Conservation (phyloP, 2,329 filamentous ascomycete genomes). For the Xylariomycetidae sp. region DNA sequence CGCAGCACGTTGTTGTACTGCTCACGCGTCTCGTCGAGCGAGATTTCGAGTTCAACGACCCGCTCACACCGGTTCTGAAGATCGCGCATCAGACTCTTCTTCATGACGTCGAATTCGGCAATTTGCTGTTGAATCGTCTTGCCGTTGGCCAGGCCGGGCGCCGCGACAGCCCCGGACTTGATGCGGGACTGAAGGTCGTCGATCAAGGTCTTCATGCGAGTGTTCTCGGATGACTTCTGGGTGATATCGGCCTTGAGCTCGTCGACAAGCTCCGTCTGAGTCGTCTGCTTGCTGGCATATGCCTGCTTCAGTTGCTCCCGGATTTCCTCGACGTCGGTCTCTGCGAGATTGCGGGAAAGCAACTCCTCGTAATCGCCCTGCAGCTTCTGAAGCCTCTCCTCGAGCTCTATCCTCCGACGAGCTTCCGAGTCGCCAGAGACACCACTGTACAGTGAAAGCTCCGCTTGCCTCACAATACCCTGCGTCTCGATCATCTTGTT, state of each 20-base stretch:
- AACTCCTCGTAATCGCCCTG: constrained; percentile 82
- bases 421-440: constrained; percentile 58
- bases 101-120: constrained; percentile 98
- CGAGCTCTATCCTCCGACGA: constrained; percentile 68
- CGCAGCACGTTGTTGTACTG: constrained; percentile 98
- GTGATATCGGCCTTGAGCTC: constrained; percentile 71
- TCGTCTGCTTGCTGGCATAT: constrained; percentile 68
- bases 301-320: constrained; percentile 73
- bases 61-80: constrained; percentile 97
- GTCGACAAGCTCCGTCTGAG: constrained; percentile 65
- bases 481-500: constrained; percentile 81
- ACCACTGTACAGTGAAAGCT: constrained; percentile 72
- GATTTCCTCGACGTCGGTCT: constrained; percentile 76
- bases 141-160: constrained; percentile 63
- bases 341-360: constrained; percentile 70
- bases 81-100: constrained; percentile 98
- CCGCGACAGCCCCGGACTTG: constrained; percentile 52
- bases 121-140: constrained; percentile 97
- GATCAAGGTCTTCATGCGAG: constrained; percentile 71
- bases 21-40: constrained; percentile 91
- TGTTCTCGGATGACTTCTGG: constrained; percentile 75
- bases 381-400: constrained; percentile 65
- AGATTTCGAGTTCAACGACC: constrained; percentile 96
- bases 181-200: constrained; percentile 72
- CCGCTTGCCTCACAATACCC: constrained; percentile 85